Percentiles rank a stretch among this genome's conserved stretches.
Conservation (phyloP, 192 early-diverging fungal species). For the Piromyces finnis region DNA sequence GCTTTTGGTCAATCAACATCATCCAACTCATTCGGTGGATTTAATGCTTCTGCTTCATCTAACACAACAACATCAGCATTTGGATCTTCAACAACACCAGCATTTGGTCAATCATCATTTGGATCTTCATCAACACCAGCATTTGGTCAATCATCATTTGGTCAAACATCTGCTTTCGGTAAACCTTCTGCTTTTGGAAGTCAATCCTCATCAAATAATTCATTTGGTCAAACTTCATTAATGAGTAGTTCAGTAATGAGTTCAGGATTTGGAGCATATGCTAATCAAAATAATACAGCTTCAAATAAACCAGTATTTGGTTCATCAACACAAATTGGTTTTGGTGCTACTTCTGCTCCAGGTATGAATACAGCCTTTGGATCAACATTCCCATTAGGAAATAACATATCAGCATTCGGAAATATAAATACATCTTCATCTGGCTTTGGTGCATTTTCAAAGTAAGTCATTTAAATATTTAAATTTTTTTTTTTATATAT, state of each 20-base stretch:
- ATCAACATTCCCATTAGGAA: too few species aligned
- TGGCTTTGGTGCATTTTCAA: neutral
- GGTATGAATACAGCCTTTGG: neutral
- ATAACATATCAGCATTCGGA: neutral
- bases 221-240: neutral
- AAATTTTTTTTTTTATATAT: too few species aligned
- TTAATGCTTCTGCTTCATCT: too few species aligned
- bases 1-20: too few species aligned
- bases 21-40: too few species aligned
- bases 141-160: neutral
- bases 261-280: neutral
- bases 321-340: neutral
- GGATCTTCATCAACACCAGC: neutral
- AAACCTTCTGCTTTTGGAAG: neutral
- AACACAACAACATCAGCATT: neutral
- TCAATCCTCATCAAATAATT: neutral
- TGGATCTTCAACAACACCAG: neutral
- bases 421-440: neutral
- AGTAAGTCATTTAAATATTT: neutral
- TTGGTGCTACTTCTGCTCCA: neutral
- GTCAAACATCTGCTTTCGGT: neutral
- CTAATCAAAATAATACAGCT: neutral
- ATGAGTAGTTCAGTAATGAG: neutral
- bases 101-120: neutral
- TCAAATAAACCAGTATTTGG: neutral